Base-by-base conservation (phyloP, 805 yeast species). In the Kluyveromyces nonfermentans region DNA sequence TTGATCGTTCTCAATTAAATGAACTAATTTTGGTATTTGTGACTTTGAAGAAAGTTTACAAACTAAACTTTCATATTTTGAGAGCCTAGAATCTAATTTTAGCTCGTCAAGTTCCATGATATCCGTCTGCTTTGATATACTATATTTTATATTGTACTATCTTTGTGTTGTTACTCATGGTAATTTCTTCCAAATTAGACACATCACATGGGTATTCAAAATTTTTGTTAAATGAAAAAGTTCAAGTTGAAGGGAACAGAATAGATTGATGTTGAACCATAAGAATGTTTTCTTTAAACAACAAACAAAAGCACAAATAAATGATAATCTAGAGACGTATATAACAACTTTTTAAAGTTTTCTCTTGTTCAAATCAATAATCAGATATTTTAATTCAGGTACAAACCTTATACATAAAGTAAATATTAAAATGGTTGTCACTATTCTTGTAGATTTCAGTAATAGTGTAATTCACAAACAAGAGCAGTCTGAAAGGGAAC, bases 21-120 rank as follows among this genome's bases (percentile, higher is more conserved):
- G 47, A 14, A 49, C 47, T 21, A 61, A 41, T 44, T 60, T 61
- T 4, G 40, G 46, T 12, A 61, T 55, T 43, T 61, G 65, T 17
- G 64, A 57, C 10, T 50, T 33, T 2, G 64, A 58, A 17, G 64
- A 48, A 31, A 61, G 42, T 43, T 59, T 59, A 31, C 53, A 54
- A 16, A 59, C 33, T 17, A 57, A 43, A 21, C 53, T 46, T 20
- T 55, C 49, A 44, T 59, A 61, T 36, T 57, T 58, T 2, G 62
- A 56, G 38, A 59, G 42, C 38, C 54, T 55, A 35, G 50, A 52
- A 17, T 57, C 50, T 35, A 60, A 41, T 43, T 55, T 57, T 9
- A 38, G 18, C 33, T 38, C 41, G 33, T 38, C 41, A 14, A 38
- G 17, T 6, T 38, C 34, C 41, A 38, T 38, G 12, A 3, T 25